Percentiles rank a stretch among this genome's conserved stretches.
Evolutionary conservation across 768 basidiomycete species (phyloP).

Genomic region (Tricholoma terreum): DNA sequence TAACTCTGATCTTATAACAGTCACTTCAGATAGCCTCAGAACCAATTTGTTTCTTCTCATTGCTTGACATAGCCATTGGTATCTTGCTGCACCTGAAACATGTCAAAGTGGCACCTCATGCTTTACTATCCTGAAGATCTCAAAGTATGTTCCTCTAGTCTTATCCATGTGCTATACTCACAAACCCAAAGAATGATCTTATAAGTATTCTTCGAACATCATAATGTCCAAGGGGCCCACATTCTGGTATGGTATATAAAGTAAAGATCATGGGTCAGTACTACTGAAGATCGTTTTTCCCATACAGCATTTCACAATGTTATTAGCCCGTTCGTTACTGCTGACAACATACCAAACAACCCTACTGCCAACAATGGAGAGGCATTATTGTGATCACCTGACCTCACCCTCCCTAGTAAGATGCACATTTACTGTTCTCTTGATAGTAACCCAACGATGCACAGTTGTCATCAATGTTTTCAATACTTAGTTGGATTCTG

Average conservation of each 20-base stretch:
- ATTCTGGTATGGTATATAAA: slow-evolving; percentile 45
- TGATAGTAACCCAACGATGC: not conserved
- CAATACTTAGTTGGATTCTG: slow-evolving; percentile 45
- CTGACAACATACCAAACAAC: slow-evolving; percentile 47
- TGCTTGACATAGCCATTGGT: slow-evolving; percentile 68
- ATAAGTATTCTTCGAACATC: slow-evolving; percentile 58
- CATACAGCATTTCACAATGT: slow-evolving; percentile 62
- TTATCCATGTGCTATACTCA: not conserved
- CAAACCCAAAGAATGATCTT: slow-evolving; percentile 47
- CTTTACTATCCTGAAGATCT: slow-evolving; percentile 40
- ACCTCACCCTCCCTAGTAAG: slow-evolving; percentile 66
- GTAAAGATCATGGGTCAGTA: not conserved
- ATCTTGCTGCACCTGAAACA: slow-evolving; percentile 69
- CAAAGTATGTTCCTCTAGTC: slow-evolving; percentile 36
- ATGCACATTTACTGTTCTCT: not conserved
- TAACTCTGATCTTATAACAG: slow-evolving; percentile 49
- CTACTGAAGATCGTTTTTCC: slow-evolving; percentile 12
- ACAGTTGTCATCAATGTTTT: slow-evolving; percentile 61
- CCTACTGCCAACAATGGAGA: slow-evolving; percentile 74
- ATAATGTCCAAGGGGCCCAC: slow-evolving; percentile 67
- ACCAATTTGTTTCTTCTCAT: slow-evolving; percentile 37
- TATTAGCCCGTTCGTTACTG: slow-evolving; percentile 47
- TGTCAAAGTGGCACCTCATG: slow-evolving; percentile 41
- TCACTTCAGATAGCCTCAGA: slow-evolving; percentile 48
- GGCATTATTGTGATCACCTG: slow-evolving; percentile 77